phyloP scores from a whole-genome alignment of 345 rosid genomes.

The Hibiscus mutabilis region DNA sequence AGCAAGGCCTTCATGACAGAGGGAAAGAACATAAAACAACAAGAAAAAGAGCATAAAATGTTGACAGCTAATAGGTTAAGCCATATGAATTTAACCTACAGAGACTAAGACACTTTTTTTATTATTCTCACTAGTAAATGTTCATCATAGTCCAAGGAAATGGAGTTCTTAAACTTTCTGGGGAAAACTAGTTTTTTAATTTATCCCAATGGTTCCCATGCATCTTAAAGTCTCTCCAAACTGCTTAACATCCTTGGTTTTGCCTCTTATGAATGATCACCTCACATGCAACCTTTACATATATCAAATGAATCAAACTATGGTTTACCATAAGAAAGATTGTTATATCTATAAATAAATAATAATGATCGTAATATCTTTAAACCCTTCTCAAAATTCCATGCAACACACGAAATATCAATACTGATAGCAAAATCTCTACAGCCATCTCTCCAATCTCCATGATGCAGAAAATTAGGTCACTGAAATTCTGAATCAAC shows the following conservation, averaged over 20 bases:
- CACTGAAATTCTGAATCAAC: too few species aligned
- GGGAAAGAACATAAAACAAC: neutral
- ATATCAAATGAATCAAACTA: neutral
- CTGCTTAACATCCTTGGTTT: neutral
- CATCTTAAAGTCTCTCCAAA: constrained; percentile 4
- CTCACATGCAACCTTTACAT: neutral
- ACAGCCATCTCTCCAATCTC: neutral
- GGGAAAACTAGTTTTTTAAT: neutral
- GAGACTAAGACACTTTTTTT: neutral
- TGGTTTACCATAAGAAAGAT: neutral
- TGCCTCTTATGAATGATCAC: neutral
- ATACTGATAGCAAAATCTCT: neutral
- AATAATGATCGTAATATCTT: neutral
- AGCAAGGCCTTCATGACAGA: neutral
- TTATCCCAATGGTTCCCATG: neutral
- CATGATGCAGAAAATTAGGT: neutral
- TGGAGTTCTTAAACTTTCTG: neutral
- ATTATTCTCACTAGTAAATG: neutral
- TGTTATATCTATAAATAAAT: neutral
- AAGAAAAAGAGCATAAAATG: neutral
- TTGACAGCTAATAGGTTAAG: neutral
- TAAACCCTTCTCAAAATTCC: neutral
- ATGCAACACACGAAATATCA: neutral
- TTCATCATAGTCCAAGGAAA: neutral
- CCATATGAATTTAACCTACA: neutral